Percentiles rank a stretch among this genome's conserved stretches.
Evolutionary conservation across 257 asterid species (phyloP).

Genomic region (Capsicum baccatum): DNA sequence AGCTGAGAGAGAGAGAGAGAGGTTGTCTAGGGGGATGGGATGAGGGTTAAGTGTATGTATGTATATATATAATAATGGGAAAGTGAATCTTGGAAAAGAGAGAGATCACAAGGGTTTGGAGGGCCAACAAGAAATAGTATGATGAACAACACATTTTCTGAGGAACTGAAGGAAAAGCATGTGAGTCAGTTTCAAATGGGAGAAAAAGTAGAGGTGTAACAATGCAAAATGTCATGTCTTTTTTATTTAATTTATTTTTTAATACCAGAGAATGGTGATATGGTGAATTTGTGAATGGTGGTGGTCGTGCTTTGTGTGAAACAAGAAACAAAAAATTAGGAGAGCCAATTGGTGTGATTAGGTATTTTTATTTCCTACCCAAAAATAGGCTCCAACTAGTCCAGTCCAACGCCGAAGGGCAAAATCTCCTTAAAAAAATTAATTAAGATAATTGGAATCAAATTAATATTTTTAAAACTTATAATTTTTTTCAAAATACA

Average conservation of each 20-base stretch:
- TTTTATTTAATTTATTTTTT: background rate
- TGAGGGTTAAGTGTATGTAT: background rate
- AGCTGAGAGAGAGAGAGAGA: background rate
- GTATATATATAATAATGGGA: background rate
- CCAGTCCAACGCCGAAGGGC: too few relatives aligned
- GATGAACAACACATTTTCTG: constrained; percentile 45
- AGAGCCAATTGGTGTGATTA: constrained; percentile 28
- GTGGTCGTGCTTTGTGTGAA: constrained; percentile 18
- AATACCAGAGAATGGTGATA: background rate
- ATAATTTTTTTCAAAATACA: too few relatives aligned
- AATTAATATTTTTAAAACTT: too few relatives aligned
- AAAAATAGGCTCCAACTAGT: too few relatives aligned
- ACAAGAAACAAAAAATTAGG: background rate
- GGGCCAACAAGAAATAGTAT: constrained; percentile 35
- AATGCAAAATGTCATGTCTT: constrained; percentile 27
- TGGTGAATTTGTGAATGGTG: background rate
- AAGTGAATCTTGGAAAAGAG: background rate
- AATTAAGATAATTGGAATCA: too few relatives aligned
- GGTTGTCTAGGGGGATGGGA: background rate
- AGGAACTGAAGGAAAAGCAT: constrained; percentile 34
- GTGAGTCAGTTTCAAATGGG: constrained; percentile 30
- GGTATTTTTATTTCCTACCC: background rate
- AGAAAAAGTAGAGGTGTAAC: background rate
- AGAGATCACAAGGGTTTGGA: constrained; percentile 36
- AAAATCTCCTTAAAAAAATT: too few relatives aligned